phyloP scores from a whole-genome alignment of 345 rosid species.

The Rhodamnia rubescens region DNA sequence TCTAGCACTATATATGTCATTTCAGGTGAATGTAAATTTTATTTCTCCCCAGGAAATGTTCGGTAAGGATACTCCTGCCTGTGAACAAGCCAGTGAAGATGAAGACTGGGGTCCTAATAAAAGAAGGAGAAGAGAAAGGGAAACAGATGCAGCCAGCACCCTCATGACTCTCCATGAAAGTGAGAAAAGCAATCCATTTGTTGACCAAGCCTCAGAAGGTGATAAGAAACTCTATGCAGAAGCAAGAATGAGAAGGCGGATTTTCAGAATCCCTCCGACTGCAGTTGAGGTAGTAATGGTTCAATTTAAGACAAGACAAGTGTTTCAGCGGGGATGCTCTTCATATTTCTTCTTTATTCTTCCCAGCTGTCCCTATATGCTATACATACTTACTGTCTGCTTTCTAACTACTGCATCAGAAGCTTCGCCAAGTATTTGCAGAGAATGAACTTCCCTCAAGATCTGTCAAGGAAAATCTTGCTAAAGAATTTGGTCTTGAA shows the following conservation, averaged over 20 bases:
- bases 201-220: constrained; percentile 18
- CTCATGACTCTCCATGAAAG: constrained; percentile 58
- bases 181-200: constrained; percentile 26
- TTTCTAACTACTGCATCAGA: constrained; percentile 39
- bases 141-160: constrained; percentile 64
- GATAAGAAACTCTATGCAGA: constrained; percentile 24
- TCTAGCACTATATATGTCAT: neutral
- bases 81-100: constrained; percentile 83
- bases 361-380: neutral
- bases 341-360: neutral
- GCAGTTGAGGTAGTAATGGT: constrained; percentile 67
- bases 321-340: neutral
- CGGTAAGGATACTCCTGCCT: constrained; percentile 70
- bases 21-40: neutral
- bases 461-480: constrained; percentile 57
- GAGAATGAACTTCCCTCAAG: constrained; percentile 94
- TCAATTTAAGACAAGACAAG: neutral
- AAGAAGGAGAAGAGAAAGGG: constrained; percentile 65
- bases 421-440: constrained; percentile 79
- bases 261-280: constrained; percentile 55
- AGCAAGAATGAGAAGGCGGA: constrained; percentile 35
- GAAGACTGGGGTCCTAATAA: constrained; percentile 98
- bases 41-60: constrained; percentile 72
- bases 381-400: neutral
- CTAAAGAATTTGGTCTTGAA: constrained; percentile 73